A percentile compares a stretch with the other conserved stretches of the same genome.
These are phyloP conservation scores for Quercus rubra DNA, from an alignment of 306 rosid genomes.

Conservation along the genomic window DNA sequence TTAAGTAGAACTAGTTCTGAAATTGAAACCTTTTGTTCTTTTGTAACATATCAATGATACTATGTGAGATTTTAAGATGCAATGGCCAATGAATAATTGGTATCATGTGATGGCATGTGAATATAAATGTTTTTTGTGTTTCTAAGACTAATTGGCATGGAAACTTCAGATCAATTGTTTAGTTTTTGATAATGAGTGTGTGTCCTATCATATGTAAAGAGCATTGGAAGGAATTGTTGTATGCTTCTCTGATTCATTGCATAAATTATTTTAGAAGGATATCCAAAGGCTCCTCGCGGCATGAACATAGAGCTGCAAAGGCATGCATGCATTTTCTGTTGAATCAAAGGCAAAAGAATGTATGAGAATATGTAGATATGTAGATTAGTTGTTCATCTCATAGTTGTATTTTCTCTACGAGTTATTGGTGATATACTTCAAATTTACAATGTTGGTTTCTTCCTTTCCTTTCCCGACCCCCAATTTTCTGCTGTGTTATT, in stretches of 20 bases:
- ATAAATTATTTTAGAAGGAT: conserved; percentile 62
- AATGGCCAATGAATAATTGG: neutral
- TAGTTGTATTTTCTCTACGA: neutral
- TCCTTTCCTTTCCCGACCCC: neutral
- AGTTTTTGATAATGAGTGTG: neutral
- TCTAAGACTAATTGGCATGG: neutral
- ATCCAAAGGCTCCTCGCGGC: conserved; percentile 82
- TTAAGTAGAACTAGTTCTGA: neutral
- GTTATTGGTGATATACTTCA: neutral
- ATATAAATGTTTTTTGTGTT: neutral
- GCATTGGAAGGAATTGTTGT: neutral
- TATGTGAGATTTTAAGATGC: neutral
- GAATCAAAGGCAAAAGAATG: neutral
- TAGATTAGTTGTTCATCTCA: neutral
- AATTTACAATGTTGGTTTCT: neutral
- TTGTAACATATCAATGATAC: neutral
- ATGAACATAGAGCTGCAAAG: conserved; percentile 27
- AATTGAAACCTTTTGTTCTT: neutral
- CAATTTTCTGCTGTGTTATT: neutral
- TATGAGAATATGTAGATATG: conserved; percentile 7
- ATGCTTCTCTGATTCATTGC: conserved; percentile 7
- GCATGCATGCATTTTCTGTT: neutral
- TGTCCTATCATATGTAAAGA: neutral
- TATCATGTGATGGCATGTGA: neutral
- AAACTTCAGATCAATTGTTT: neutral